Conservation (phyloP, 768 basidiomycete species). For the Lactarius deliciosus region DNA sequence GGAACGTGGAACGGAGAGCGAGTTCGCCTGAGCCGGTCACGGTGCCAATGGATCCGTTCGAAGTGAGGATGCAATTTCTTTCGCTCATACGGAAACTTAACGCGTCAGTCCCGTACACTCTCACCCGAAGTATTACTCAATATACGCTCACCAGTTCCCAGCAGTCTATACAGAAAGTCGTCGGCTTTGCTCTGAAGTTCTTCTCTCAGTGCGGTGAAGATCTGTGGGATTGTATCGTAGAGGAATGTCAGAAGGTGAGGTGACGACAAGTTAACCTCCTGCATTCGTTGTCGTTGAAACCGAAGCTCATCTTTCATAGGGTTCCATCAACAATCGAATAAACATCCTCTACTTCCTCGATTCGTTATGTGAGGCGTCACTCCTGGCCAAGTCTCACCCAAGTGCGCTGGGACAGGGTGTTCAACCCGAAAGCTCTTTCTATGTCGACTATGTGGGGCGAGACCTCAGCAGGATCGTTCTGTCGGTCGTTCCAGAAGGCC, state of each 20-base stretch:
- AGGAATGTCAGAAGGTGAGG: slow-evolving; percentile 92
- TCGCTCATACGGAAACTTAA: slow-evolving; percentile 59
- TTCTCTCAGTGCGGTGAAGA: slow-evolving; percentile 86
- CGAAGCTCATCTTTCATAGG: slow-evolving; percentile 35
- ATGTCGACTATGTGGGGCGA: slow-evolving; percentile 74
- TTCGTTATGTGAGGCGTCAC: slow-evolving; percentile 76
- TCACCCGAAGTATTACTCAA: slow-evolving; percentile 26
- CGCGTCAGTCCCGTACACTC: slow-evolving; percentile 48
- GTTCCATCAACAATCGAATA: slow-evolving; percentile 86
- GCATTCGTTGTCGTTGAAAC: not conserved
- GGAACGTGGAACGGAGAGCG: not conserved
- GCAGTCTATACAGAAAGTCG: slow-evolving; percentile 85
- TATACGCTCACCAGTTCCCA: slow-evolving; percentile 58
- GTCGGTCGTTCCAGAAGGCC: slow-evolving; percentile 84
- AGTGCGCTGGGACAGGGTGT: slow-evolving; percentile 42
- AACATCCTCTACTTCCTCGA: slow-evolving; percentile 92
- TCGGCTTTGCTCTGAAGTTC: slow-evolving; percentile 81
- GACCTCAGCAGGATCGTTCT: slow-evolving; percentile 79
- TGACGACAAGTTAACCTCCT: slow-evolving; percentile 32
- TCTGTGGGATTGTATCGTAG: slow-evolving; percentile 89
- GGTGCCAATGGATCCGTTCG: slow-evolving; percentile 61
- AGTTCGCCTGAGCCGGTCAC: not conserved
- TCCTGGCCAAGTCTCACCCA: slow-evolving; percentile 62
- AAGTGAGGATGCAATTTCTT: slow-evolving; percentile 75
- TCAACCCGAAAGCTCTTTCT: slow-evolving; percentile 49